A percentile compares a stretch with the other conserved stretches of the same genome.
phyloP scores from a whole-genome alignment of 495 filamentous ascomycete species.

The Chlorociboria aeruginascens region DNA sequence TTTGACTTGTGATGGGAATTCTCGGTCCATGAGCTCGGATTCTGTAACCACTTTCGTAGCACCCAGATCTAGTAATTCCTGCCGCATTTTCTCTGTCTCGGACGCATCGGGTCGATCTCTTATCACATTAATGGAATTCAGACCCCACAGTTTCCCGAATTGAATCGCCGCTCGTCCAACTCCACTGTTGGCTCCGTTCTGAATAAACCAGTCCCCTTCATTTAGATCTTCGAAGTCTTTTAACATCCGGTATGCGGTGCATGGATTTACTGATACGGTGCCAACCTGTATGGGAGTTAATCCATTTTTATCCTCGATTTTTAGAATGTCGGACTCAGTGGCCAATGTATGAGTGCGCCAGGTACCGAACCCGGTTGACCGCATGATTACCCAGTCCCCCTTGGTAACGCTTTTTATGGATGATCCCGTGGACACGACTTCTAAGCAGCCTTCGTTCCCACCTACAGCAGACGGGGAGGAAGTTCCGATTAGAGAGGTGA shows the following conservation, averaged over 20 bases:
- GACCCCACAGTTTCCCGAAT: constrained; percentile 68
- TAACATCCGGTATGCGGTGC: constrained; percentile 87
- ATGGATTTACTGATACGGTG: constrained; percentile 83
- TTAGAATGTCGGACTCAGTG: constrained; percentile 50
- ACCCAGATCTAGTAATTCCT: constrained; percentile 59
- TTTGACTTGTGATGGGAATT: constrained; percentile 50
- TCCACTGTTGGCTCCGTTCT: constrained; percentile 91
- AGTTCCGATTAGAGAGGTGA: constrained; percentile 64
- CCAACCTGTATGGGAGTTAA: constrained; percentile 65
- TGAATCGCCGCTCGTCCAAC: constrained; percentile 87
- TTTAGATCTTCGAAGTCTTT: constrained; percentile 60
- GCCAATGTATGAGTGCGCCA: constrained; percentile 83
- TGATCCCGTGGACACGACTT: constrained; percentile 57
- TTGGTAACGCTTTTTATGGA: constrained; percentile 35
- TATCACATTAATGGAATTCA: constrained; percentile 78
- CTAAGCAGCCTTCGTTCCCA: constrained; percentile 89
- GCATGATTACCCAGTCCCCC: constrained; percentile 92
- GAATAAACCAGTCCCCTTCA: constrained; percentile 80
- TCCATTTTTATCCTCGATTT: constrained; percentile 52
- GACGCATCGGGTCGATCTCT: constrained; percentile 48
- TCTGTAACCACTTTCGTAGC: constrained; percentile 76
- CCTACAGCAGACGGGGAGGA: constrained; percentile 56
- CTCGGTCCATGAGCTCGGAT: constrained; percentile 48
- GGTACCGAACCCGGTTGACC: constrained; percentile 67
- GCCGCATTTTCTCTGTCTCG: constrained; percentile 53